Percentiles rank a stretch among this genome's conserved stretches.
phyloP scores from a whole-genome alignment of 306 rosid genomes.

The Quercus gilva region DNA sequence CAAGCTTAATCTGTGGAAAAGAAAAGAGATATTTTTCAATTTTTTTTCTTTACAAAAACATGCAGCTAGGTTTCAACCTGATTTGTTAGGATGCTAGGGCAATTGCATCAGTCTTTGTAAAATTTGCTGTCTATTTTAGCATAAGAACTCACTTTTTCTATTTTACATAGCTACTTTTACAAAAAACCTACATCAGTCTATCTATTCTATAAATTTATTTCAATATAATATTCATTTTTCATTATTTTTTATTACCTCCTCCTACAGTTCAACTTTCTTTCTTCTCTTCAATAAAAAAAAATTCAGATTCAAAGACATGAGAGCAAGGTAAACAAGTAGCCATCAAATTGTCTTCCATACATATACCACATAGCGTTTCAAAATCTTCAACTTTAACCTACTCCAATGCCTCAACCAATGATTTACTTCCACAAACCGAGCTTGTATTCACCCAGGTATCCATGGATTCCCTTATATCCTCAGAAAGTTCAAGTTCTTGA shows the following conservation, averaged over 20 bases:
- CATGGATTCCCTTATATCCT: neutral
- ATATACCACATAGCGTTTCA: neutral
- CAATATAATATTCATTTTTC: no score
- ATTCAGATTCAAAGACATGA: neutral
- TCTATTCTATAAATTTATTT: no score
- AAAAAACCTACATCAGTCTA: no score
- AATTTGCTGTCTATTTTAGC: no score
- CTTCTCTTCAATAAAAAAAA: no score
- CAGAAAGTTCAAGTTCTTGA: neutral
- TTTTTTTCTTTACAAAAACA: neutral
- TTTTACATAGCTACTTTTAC: no score
- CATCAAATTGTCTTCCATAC: slow-evolving; percentile 5
- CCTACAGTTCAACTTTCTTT: no score
- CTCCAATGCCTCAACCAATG: neutral
- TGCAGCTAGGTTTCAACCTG: neutral
- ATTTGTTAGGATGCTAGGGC: neutral
- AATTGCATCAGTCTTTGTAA: no score
- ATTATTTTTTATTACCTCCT: no score
- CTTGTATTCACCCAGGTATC: no score
- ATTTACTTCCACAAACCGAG: neutral
- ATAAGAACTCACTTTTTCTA: no score
- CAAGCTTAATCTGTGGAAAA: slow-evolving; percentile 71
- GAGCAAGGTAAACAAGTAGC: slow-evolving; percentile 1
- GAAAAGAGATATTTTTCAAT: neutral
- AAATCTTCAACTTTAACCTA: neutral